Conservation (phyloP, 2,329 filamentous ascomycete species). For the Epichloe brachyelytri region DNA sequence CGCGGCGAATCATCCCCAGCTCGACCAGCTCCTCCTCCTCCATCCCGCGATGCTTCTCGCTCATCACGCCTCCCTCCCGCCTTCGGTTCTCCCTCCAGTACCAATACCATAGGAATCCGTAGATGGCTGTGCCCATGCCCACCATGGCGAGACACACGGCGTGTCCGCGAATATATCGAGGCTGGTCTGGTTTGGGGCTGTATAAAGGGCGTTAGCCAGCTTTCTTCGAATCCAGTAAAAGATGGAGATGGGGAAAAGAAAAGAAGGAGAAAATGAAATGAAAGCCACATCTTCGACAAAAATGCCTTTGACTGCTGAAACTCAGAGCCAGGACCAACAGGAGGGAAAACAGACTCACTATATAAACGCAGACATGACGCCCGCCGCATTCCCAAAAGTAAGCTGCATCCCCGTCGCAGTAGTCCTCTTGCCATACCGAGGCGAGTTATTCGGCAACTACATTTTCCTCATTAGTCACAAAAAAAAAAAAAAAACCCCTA, state of each 20-base stretch:
- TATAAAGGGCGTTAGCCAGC: neutral
- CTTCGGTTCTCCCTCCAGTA: slow-evolving; percentile 34
- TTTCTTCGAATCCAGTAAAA: too few relatives aligned
- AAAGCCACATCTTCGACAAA: neutral
- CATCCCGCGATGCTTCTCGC: slow-evolving; percentile 26
- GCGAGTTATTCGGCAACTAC: slow-evolving; percentile 50
- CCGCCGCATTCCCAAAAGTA: slow-evolving; percentile 55
- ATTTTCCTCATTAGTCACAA: neutral
- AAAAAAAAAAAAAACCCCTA: neutral
- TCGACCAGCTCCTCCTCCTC: slow-evolving; percentile 35
- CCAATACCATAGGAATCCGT: slow-evolving; percentile 41
- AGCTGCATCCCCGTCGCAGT: slow-evolving; percentile 60
- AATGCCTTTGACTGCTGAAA: too few relatives aligned
- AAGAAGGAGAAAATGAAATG: neutral
- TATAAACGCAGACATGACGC: slow-evolving; percentile 63
- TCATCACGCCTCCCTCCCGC: slow-evolving; percentile 25
- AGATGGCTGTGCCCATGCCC: slow-evolving; percentile 38
- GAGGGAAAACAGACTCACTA: slow-evolving; percentile 21
- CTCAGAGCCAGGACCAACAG: neutral
- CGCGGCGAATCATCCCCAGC: slow-evolving; percentile 38
- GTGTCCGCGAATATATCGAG: slow-evolving; percentile 49
- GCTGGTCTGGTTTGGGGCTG: slow-evolving; percentile 33
- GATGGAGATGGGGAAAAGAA: too few relatives aligned
- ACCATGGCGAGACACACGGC: slow-evolving; percentile 47
- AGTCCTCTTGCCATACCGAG: slow-evolving; percentile 64